These are phyloP conservation scores for Hypomyces perniciosus DNA, from an alignment of 2,329 filamentous ascomycete species.

Conservation along the genomic window DNA sequence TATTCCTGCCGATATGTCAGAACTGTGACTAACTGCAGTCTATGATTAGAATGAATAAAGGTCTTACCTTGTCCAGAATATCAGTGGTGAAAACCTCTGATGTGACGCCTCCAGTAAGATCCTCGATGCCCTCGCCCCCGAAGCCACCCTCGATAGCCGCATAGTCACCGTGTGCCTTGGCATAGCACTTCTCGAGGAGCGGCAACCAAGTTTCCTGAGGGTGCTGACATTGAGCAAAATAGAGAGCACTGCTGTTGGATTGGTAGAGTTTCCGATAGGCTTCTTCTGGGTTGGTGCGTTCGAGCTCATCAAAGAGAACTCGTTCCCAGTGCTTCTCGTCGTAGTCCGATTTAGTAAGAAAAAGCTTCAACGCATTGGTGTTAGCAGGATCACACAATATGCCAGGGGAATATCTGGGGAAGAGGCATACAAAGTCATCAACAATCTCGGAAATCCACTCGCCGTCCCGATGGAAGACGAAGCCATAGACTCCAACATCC, in stretches of 20 bases:
- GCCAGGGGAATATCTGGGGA: neutral
- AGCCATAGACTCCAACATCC: conserved; percentile 74
- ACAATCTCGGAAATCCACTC: conserved; percentile 61
- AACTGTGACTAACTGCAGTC: neutral
- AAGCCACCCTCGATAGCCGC: conserved; percentile 68
- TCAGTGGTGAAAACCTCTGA: conserved; percentile 61
- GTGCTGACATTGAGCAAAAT: conserved; percentile 69
- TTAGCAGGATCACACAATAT: neutral
- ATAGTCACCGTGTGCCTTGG: conserved; percentile 77
- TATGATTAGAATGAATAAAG: neutral
- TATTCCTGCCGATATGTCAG: conserved; percentile 21
- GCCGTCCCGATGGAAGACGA: conserved; percentile 76
- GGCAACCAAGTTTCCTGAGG: conserved; percentile 77
- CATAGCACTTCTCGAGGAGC: conserved; percentile 72
- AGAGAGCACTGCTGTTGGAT: conserved; percentile 66
- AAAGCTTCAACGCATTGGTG: conserved; percentile 30
- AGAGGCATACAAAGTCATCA: conserved; percentile 42
- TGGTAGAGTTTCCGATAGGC: conserved; percentile 66
- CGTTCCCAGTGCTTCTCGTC: conserved; percentile 50
- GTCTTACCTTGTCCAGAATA: conserved; percentile 63
- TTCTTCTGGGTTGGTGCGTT: conserved; percentile 47
- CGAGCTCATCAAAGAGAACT: conserved; percentile 36
- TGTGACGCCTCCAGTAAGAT: conserved; percentile 60
- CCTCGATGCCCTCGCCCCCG: conserved; percentile 52
- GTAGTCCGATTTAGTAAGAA: conserved; percentile 53